These are phyloP conservation scores for Tuber aestivum DNA, from an alignment of 495 filamentous ascomycete genomes.

Conservation along the genomic window DNA sequence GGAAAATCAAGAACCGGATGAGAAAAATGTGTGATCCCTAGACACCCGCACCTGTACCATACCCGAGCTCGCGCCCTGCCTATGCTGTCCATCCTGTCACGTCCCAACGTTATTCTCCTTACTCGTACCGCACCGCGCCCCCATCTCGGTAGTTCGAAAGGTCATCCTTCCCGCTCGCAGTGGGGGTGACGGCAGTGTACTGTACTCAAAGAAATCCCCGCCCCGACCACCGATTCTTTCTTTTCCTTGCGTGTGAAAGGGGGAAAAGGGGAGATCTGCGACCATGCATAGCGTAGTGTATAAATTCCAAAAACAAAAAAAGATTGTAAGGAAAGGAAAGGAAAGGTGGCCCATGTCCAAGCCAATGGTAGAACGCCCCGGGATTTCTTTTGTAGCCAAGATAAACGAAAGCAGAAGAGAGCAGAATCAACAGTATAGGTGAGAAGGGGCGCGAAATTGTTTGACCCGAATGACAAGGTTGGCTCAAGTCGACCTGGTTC, in stretches of 20 bases:
- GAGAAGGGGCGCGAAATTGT: not conserved
- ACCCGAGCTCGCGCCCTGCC: not conserved
- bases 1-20: not conserved
- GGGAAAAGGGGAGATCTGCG: not conserved
- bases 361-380: not conserved
- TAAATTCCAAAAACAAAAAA: not conserved
- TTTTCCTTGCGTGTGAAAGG: not conserved
- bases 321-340: not conserved
- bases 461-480: not conserved
- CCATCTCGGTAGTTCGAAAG: not conserved
- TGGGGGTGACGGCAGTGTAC: not conserved
- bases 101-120: constrained; percentile 3
- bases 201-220: not conserved
- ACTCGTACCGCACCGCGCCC: not conserved
- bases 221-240: not conserved
- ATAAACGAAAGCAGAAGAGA: not conserved
- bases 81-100: not conserved
- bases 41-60: not conserved
- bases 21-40: not conserved
- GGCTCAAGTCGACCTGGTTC: not conserved
- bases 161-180: not conserved
- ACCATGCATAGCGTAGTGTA: not conserved
- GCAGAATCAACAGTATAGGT: not conserved
- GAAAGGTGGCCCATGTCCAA: not conserved
- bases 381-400: not conserved